A percentile compares a stretch with the other conserved stretches of the same genome.
Conservation (phyloP, 202 grass and related monocot genomes). For the Tripidium arundinaceum region DNA sequence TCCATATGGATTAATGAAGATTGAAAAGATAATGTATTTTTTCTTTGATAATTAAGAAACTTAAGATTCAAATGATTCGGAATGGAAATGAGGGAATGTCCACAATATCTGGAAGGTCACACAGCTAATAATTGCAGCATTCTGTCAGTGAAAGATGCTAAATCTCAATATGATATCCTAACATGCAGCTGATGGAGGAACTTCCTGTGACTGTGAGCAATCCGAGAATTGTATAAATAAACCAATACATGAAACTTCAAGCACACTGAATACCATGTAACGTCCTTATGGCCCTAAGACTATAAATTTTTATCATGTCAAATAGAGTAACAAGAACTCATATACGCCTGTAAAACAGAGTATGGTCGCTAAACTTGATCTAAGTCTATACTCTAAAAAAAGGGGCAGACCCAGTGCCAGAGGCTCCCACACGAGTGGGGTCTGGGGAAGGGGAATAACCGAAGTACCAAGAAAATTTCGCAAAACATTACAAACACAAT, state of each 20-base stretch:
- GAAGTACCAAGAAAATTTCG: background rate
- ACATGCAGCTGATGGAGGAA: background rate
- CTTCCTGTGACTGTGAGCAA: constrained; percentile 9
- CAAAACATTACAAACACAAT: background rate
- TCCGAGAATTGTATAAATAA: background rate
- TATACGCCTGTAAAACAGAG: background rate
- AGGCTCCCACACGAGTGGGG: no score
- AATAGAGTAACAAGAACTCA: constrained; percentile 21
- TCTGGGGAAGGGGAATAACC: no score
- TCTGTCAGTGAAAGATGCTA: background rate
- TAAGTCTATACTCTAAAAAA: constrained; percentile 19
- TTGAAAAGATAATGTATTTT: background rate
- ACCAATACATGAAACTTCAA: constrained; percentile 12
- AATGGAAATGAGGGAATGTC: background rate
- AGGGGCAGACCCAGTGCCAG: no score
- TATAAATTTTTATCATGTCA: constrained; percentile 21
- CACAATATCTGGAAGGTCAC: background rate
- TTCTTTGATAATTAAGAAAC: background rate
- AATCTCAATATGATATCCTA: constrained; percentile 19
- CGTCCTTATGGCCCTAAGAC: background rate
- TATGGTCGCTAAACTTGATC: background rate
- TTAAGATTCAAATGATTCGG: background rate
- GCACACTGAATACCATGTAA: background rate
- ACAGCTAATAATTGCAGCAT: constrained; percentile 10
- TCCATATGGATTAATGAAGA: background rate